phyloP scores from a whole-genome alignment of 75 land plant genomes.

The Picea sitchensis region DNA sequence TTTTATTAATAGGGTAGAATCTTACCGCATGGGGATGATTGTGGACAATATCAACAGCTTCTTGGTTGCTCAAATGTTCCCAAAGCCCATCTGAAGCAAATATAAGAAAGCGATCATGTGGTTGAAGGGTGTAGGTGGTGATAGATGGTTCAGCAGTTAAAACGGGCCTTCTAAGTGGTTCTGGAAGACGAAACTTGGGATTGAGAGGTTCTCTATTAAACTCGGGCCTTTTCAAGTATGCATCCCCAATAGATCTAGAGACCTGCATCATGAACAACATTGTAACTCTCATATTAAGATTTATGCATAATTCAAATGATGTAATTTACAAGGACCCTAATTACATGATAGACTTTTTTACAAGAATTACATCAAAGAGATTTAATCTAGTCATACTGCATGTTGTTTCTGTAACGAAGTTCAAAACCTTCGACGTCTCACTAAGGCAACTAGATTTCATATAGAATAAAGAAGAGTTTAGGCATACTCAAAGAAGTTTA shows the following conservation, averaged over 20 bases:
- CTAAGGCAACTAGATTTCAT: too few species aligned
- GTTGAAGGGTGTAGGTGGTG: slow-evolving; percentile 38
- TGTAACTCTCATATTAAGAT: not conserved
- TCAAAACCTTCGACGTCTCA: too few species aligned
- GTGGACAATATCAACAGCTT: slow-evolving; percentile 79
- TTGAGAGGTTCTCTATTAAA: slow-evolving; percentile 71
- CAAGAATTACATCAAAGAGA: too few species aligned
- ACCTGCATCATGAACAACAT: slow-evolving; percentile 39
- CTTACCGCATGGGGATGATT: slow-evolving; percentile 57
- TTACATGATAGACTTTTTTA: too few species aligned
- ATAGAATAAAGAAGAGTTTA: too few species aligned
- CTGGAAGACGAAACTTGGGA: slow-evolving; percentile 58
- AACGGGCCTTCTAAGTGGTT: slow-evolving; percentile 62
- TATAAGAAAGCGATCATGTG: slow-evolving; percentile 72
- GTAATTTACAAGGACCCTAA: too few species aligned
- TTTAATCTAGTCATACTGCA: too few species aligned
- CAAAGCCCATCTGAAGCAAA: slow-evolving; percentile 95
- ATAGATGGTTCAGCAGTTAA: slow-evolving; percentile 75
- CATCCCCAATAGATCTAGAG: slow-evolving; percentile 84
- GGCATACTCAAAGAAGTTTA: too few species aligned
- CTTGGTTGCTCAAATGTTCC: slow-evolving; percentile 90
- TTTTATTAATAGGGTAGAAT: not conserved
- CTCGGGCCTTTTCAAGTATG: slow-evolving; percentile 75
- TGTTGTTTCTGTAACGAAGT: too few species aligned
- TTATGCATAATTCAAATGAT: not conserved